These are phyloP conservation scores for Perkinsus marinus DNA, from an alignment of 169 alveolate genomes.

Conservation along the genomic window DNA sequence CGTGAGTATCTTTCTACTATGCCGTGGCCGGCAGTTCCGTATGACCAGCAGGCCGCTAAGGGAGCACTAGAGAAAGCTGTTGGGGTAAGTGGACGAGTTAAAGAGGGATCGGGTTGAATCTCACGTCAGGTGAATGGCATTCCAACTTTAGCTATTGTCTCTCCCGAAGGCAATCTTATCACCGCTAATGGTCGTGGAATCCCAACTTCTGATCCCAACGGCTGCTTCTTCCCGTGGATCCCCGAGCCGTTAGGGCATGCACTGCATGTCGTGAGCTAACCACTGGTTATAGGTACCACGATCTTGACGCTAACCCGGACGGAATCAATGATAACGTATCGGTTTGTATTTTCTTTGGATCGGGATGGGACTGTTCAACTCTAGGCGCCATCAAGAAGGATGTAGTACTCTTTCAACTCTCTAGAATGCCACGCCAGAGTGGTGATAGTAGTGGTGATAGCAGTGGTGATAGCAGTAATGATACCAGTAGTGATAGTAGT, in stretches of 20 bases:
- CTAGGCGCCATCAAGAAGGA: neutral
- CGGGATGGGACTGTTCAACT: neutral
- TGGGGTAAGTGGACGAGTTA: neutral
- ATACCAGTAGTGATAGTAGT: too few relatives aligned
- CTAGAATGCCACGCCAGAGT: too few relatives aligned
- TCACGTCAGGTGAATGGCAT: neutral
- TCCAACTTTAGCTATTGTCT: neutral
- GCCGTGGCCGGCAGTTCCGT: constrained; percentile 61
- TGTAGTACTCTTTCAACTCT: neutral
- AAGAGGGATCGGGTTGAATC: neutral
- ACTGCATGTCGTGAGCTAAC: too few relatives aligned
- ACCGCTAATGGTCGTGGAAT: neutral
- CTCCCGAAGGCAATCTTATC: neutral
- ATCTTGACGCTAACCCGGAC: neutral
- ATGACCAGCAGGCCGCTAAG: constrained; percentile 17
- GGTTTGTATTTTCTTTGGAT: neutral
- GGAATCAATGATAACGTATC: neutral
- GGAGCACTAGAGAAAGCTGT: constrained; percentile 1
- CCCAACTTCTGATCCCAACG: neutral
- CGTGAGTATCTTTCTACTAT: constrained; percentile 38
- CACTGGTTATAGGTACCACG: neutral
- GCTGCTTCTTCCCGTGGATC: neutral
- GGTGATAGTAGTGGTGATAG: too few relatives aligned
- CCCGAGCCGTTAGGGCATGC: neutral
- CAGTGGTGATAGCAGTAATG: too few relatives aligned